Conservation (phyloP, 148 eudicot species). For the Fagopyrum homotropicum region DNA sequence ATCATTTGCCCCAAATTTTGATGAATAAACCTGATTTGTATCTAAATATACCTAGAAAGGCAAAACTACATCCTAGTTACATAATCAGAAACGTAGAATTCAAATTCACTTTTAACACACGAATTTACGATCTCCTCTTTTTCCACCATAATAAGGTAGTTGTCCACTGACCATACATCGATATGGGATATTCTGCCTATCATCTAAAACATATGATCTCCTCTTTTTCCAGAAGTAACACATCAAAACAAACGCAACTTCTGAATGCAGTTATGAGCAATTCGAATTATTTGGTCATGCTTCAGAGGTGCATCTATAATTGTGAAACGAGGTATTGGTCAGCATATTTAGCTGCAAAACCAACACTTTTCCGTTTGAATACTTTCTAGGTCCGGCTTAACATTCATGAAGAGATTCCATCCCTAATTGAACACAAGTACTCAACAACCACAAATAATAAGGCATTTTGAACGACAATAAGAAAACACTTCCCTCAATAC, state of each 20-base stretch:
- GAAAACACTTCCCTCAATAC: background rate
- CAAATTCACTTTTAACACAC: background rate
- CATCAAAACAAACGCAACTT: background rate
- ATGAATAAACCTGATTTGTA: background rate
- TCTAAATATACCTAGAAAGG: background rate
- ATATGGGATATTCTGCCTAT: too few relatives aligned
- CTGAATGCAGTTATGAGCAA: background rate
- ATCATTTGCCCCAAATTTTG: background rate
- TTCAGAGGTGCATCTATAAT: background rate
- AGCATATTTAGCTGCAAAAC: background rate
- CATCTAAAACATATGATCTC: background rate
- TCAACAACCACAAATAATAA: background rate
- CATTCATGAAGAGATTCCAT: background rate
- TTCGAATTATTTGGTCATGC: background rate
- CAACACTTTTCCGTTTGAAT: background rate
- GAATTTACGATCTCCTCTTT: too few relatives aligned
- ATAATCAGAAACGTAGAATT: background rate
- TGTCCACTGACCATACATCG: too few relatives aligned
- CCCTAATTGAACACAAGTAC: constrained; percentile 1
- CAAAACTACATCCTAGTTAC: background rate
- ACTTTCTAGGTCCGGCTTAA: background rate
- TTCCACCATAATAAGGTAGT: too few relatives aligned
- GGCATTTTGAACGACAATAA: background rate
- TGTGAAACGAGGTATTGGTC: background rate
- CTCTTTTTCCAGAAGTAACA: background rate